Conservation (phyloP, 768 basidiomycete genomes). For the Trametes elegans region DNA sequence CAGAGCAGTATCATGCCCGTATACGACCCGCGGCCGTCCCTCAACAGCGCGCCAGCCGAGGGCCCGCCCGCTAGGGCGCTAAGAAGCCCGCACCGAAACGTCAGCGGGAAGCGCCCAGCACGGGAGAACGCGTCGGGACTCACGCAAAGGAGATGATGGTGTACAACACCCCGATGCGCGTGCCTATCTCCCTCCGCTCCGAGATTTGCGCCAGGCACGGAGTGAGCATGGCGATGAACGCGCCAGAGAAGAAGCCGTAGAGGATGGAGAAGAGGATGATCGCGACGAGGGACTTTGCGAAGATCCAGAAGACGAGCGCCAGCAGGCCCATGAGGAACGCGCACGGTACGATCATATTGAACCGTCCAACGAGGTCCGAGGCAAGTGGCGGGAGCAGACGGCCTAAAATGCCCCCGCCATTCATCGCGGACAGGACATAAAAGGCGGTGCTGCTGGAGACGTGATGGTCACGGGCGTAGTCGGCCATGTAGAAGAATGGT, state of each 20-base stretch:
- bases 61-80: slow-evolving; percentile 72
- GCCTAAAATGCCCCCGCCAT: slow-evolving; percentile 64
- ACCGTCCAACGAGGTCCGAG: slow-evolving; percentile 66
- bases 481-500: slow-evolving; percentile 70
- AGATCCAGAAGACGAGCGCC: slow-evolving; percentile 58
- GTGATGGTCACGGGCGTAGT: slow-evolving; percentile 46
- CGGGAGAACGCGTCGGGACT: slow-evolving; percentile 33
- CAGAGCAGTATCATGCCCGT: slow-evolving; percentile 55
- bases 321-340: slow-evolving; percentile 62
- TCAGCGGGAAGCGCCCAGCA: not conserved
- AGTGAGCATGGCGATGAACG: slow-evolving; percentile 64
- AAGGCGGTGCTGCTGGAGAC: slow-evolving; percentile 43
- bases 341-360: slow-evolving; percentile 63
- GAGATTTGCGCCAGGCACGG: slow-evolving; percentile 75
- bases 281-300: slow-evolving; percentile 37
- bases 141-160: slow-evolving; percentile 70
- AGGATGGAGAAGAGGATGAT: slow-evolving; percentile 51
- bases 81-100: not conserved
- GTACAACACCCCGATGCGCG: slow-evolving; percentile 62
- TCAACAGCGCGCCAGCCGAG: slow-evolving; percentile 57
- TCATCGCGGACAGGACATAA: slow-evolving; percentile 62
- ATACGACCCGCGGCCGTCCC: slow-evolving; percentile 43
- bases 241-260: slow-evolving; percentile 67
- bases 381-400: slow-evolving; percentile 62
- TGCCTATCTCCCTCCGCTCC: slow-evolving; percentile 51